Base-by-base conservation (phyloP, 441 rosid species). In the Macaranga tanarius region DNA sequence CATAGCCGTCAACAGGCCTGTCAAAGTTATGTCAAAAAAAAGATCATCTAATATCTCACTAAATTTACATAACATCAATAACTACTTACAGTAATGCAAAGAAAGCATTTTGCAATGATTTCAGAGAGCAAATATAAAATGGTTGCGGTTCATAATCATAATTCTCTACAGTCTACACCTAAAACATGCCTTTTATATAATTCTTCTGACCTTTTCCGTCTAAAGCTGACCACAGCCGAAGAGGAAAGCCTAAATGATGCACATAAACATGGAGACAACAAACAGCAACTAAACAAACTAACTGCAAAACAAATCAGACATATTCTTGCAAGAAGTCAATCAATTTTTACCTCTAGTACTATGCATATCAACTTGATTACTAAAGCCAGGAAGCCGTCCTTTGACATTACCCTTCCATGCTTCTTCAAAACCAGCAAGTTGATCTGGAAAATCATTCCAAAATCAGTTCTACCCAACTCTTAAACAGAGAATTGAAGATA, bases 401-500 rank as follows among this genome's bases (percentile, higher is more conserved):
- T 70, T 74, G 11, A 60, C 78, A 71, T 84, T 87, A 52, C 81
- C 87, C 70, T 85, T 85, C 97, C 96, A 93, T 54, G 76, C 81
- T 79, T 86, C 83, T 71, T 92, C 93, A 76, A 92, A 93, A 10
- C 89, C 82, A 64, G 81, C 66, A 55, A 93, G 81, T 67, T 89
- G 93, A 40, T 88, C 98, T 93, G 81, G 44, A 65, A 69, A 76
- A 5, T 4, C 25, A 67, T 50, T n/a, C 7, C 70, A 76, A 42
- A 47, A 31, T 70, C 50, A 75, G 56, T 48, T 68, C 26, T 48
- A 7, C 13, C 25, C 19, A 34, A 15, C 56, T 57, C 56, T 47
- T 38, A 25, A 40, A 42, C 76, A 75, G 15, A 11, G 34, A n/a
- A 1, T 28, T 13, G 55, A 23, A 26, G 61, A 69, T 22, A 42